Conservation (phyloP, 495 filamentous ascomycete genomes). For the Penicillium crystallinum region DNA sequence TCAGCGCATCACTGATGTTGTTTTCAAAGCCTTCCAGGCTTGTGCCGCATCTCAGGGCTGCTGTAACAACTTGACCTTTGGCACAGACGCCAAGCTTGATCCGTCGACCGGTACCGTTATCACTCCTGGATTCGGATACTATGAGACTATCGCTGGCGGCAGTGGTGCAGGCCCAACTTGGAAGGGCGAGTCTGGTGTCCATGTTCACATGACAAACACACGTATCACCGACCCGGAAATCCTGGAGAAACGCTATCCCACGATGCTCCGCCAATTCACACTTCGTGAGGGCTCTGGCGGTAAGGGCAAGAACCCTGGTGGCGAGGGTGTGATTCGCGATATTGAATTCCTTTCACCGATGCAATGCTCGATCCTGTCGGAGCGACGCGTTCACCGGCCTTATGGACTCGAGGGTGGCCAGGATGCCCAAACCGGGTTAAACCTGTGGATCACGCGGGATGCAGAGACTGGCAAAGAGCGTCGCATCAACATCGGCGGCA, state of each 20-base stretch:
- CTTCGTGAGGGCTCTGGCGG: constrained; percentile 67
- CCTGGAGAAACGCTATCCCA: constrained; percentile 92
- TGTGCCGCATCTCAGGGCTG: constrained; percentile 89
- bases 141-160: constrained; percentile 94
- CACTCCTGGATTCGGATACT: constrained; percentile 86
- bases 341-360: constrained; percentile 91
- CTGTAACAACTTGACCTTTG: constrained; percentile 75
- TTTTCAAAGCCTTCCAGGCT: constrained; percentile 83
- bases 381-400: constrained; percentile 79
- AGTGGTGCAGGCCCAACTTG: constrained; percentile 82
- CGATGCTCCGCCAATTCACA: constrained; percentile 77
- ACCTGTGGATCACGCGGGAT: constrained; percentile 75
- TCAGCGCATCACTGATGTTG: constrained; percentile 91
- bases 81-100: constrained; percentile 34
- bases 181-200: constrained; percentile 86
- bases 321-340: constrained; percentile 86
- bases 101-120: constrained; percentile 78
- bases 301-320: constrained; percentile 69
- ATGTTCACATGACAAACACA: constrained; percentile 99
- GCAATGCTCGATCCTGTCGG: constrained; percentile 83
- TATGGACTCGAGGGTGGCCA: constrained; percentile 89
- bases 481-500: constrained; percentile 79
- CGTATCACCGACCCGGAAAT: constrained; percentile 94
- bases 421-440: constrained; percentile 72
- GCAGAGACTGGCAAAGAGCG: constrained; percentile 53